Percentiles rank a stretch among this genome's conserved stretches.
Conservation (phyloP, 2,329 filamentous ascomycete genomes). For the Microcyclosporella mali region DNA sequence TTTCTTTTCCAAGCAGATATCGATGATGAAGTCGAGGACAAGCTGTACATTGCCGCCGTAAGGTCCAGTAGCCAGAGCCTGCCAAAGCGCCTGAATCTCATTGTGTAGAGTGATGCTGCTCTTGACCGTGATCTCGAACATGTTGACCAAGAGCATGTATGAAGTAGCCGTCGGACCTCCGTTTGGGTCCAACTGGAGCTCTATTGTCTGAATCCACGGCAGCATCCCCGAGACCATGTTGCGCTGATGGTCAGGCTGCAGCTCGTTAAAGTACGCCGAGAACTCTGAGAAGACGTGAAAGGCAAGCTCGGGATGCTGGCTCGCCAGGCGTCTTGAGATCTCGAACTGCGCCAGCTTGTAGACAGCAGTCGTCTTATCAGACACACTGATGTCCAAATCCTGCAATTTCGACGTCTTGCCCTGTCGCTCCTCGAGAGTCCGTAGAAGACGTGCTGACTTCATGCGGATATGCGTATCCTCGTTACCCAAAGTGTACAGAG, state of each 20-base stretch:
- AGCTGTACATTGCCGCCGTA: constrained; percentile 91
- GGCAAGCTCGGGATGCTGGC: constrained; percentile 80
- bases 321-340: constrained; percentile 82
- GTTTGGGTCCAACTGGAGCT: constrained; percentile 84
- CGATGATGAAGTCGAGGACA: constrained; percentile 93
- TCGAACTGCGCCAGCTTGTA: constrained; percentile 98
- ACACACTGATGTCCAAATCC: constrained; percentile 96
- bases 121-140: constrained; percentile 93
- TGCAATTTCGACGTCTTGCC: constrained; percentile 84
- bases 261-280: constrained; percentile 82
- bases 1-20: constrained; percentile 81
- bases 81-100: constrained; percentile 95
- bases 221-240: constrained; percentile 92
- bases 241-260: constrained; percentile 74
- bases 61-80: constrained; percentile 86
- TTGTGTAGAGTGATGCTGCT: constrained; percentile 85
- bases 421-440: constrained; percentile 69
- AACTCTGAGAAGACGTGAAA: constrained; percentile 97
- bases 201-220: constrained; percentile 92
- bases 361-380: constrained; percentile 95
- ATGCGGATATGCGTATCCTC: constrained; percentile 83
- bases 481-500: constrained; percentile 86
- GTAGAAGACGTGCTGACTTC: constrained; percentile 75
- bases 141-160: constrained; percentile 88
- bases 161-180: constrained; percentile 85